Conservation (phyloP, 768 basidiomycete species). For the Pholiota conissans region DNA sequence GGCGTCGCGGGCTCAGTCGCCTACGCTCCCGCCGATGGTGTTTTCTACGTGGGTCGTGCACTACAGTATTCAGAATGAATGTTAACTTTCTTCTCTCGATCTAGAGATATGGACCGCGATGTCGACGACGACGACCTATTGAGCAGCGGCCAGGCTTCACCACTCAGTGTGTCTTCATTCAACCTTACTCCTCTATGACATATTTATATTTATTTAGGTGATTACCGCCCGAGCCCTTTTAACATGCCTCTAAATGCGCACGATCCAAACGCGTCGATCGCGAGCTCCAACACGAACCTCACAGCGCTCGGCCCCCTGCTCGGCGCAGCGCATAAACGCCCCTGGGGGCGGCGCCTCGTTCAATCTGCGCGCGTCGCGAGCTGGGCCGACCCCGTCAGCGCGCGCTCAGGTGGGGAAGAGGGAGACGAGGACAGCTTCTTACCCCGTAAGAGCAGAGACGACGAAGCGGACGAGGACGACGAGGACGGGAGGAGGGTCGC, state of each 20-base stretch:
- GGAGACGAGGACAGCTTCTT: conserved; percentile 1
- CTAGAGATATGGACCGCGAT: conserved; percentile 22
- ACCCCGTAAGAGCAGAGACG: not conserved
- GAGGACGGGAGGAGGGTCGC: not conserved
- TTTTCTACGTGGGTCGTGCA: conserved; percentile 24
- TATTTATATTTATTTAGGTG: conserved; percentile 21
- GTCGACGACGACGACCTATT: conserved; percentile 62
- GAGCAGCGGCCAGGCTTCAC: conserved; percentile 79
- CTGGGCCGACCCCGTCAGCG: conserved; percentile 55
- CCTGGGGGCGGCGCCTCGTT: conserved; percentile 28
- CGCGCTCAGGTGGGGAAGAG: conserved; percentile 18
- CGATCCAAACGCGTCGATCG: conserved; percentile 19
- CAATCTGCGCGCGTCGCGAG: conserved; percentile 46
- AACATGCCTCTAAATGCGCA: conserved; percentile 14
- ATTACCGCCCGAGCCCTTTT: conserved; percentile 30
- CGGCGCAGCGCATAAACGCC: conserved; percentile 36
- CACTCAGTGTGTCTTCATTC: conserved; percentile 48
- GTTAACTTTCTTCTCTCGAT: not conserved
- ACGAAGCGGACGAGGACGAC: not conserved
- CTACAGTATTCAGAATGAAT: not conserved
- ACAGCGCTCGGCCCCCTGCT: not conserved
- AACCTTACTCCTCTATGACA: conserved; percentile 2
- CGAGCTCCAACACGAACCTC: conserved; percentile 28
- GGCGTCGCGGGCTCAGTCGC: conserved; percentile 29
- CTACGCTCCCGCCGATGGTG: conserved; percentile 31